A percentile compares a stretch with the other conserved stretches of the same genome.
These are phyloP conservation scores for Plasmodium inui DNA, from an alignment of 169 alveolate species.

Conservation along the genomic window DNA sequence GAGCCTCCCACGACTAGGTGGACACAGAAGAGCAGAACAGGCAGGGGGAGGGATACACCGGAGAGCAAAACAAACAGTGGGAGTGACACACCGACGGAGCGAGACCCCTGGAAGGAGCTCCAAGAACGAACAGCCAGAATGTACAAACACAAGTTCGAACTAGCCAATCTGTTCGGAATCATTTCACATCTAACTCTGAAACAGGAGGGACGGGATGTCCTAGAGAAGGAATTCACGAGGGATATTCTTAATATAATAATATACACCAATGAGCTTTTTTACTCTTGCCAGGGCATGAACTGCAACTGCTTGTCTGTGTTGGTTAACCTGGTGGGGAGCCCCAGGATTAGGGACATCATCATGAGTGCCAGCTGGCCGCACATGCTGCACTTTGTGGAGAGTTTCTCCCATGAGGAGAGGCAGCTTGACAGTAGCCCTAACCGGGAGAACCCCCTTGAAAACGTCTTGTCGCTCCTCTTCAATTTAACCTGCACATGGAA, in stretches of 20 bases:
- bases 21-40: neutral
- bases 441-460: neutral
- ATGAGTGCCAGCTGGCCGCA: neutral
- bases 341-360: neutral
- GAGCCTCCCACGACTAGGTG: neutral
- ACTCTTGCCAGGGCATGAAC: neutral
- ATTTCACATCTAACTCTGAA: conserved; percentile 12
- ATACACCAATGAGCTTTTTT: conserved; percentile 15
- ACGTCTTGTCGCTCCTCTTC: neutral
- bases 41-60: too few species aligned
- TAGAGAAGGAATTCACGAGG: conserved; percentile 7
- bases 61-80: too few species aligned
- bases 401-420: neutral
- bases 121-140: neutral
- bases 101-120: neutral
- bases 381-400: conserved; percentile 18
- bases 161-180: conserved; percentile 14
- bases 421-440: neutral
- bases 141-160: conserved; percentile 14
- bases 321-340: conserved; percentile 5
- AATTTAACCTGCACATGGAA: conserved; percentile 40
- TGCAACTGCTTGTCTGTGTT: conserved; percentile 20
- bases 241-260: conserved; percentile 10
- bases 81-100: neutral
- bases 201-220: neutral